A percentile compares a stretch with the other conserved stretches of the same genome.
Conservation (phyloP, 177 flowering plant genomes). For the Telopea speciosissima region DNA sequence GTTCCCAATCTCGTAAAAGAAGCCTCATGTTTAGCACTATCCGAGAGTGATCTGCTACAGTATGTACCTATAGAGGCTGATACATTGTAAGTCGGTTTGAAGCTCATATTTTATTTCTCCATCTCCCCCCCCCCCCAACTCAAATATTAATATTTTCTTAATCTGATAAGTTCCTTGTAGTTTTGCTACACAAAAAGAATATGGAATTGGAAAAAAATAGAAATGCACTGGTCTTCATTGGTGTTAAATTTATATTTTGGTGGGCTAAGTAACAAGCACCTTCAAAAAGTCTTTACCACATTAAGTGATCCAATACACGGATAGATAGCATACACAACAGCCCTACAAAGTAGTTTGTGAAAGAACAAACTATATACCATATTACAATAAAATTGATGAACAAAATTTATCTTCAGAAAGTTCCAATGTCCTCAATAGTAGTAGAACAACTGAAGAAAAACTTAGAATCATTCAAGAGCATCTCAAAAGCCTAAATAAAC, state of each 20-base stretch:
- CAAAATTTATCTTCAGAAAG: not conserved
- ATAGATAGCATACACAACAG: not conserved
- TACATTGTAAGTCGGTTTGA: not conserved
- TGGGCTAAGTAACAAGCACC: not conserved
- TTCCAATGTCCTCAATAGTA: not conserved
- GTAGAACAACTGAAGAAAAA: not conserved
- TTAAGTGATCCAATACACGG: not conserved
- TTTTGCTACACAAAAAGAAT: not conserved
- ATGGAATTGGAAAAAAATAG: not conserved
- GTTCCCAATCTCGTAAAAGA: not conserved
- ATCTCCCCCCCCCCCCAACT: not conserved
- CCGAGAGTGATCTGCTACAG: not conserved
- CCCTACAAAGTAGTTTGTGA: not conserved
- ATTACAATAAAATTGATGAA: not conserved
- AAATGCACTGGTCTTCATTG: not conserved
- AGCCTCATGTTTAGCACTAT: not conserved
- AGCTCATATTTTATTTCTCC: not conserved
- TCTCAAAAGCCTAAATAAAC: not conserved
- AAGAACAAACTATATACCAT: not conserved
- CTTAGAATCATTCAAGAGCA: not conserved
- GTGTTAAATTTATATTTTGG: not conserved
- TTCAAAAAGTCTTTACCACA: not conserved
- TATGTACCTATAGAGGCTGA: not conserved
- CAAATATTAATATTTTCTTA: not conserved
- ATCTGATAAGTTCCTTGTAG: not conserved